Conservation (phyloP, 352 stramenopile species). For the Phytophthora aleatoria region DNA sequence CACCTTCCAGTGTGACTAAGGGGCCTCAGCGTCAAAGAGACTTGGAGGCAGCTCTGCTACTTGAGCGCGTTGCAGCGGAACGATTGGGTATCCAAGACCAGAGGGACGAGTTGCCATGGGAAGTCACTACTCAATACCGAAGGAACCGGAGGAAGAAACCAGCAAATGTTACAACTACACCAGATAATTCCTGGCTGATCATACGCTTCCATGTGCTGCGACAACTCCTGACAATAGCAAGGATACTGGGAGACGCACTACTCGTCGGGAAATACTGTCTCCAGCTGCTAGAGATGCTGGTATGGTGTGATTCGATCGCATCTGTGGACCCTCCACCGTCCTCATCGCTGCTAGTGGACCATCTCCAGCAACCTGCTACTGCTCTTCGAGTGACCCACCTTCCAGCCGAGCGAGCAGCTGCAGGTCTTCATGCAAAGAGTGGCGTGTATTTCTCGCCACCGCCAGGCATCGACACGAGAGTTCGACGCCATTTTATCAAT, state of each 20-base stretch:
- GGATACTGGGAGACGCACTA: conserved; percentile 55
- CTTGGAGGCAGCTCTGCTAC: conserved; percentile 58
- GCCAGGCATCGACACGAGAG: conserved; percentile 66
- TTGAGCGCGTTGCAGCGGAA: conserved; percentile 57
- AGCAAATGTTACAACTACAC: neutral
- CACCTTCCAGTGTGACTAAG: conserved; percentile 26
- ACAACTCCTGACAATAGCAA: conserved; percentile 70
- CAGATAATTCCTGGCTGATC: conserved; percentile 64
- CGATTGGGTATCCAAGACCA: conserved; percentile 48
- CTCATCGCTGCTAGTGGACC: conserved; percentile 35
- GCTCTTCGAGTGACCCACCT: conserved; percentile 29
- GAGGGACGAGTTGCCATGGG: conserved; percentile 32
- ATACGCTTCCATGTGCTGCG: conserved; percentile 81
- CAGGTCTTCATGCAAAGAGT: conserved; percentile 55
- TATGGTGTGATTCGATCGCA: conserved; percentile 61
- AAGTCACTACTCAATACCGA: conserved; percentile 50
- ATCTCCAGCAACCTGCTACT: conserved; percentile 40
- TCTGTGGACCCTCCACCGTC: conserved; percentile 7
- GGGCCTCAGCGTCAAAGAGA: conserved; percentile 45
- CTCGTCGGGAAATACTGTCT: conserved; percentile 64
- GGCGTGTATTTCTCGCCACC: conserved; percentile 69
- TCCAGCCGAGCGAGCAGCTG: conserved; percentile 20
- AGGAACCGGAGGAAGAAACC: conserved; percentile 29
- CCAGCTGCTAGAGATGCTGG: conserved; percentile 66
- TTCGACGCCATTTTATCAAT: conserved; percentile 67